Base-by-base conservation (phyloP, 805 yeast genomes). In the Metschnikowia shivogae region DNA sequence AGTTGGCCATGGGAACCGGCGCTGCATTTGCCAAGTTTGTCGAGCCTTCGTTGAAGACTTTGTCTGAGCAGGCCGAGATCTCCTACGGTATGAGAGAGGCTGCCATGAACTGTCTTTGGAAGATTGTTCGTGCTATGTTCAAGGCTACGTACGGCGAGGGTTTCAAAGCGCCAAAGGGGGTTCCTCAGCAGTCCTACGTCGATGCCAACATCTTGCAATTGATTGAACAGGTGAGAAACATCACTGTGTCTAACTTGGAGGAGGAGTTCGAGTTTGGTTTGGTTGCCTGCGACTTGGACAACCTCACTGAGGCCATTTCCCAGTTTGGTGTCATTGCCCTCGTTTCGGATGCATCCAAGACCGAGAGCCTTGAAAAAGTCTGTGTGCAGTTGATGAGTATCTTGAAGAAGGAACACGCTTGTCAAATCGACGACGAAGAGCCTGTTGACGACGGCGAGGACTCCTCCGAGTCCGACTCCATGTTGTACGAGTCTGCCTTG, bases 11-110 rank as follows among this genome's bases (percentile, higher is more conserved):
- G 44, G 97, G 95, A 57, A 86, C 96, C 39, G 86, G 89, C 60
- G 82, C 79, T 47, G 81, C 81, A 43, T 89, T 92, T 68, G 78
- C 82, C 59, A 81, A 82, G 58, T 89, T 81, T 59, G 84, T 89
- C 49, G 89, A 87, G 63, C 68, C 81, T 46, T 76, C 89, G 22
- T 68, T 86, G 56, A 74, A 76, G 51, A 75, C 80, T 17, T 73
- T 88, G 53, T 68, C 75, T 39, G 86, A 82, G 45, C 92, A 87
- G 67, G 78, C 83, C 49, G 89, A 82, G 48, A 90, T 85, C 62
- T 89, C 95, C 42, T 89, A 88, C 61, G 97, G 96, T 60, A 80
- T 90, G 73, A 81, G 96, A 63, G 93, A 86, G 68, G 82, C 93
- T 47, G 90, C 97, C 40, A 69, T 92, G 62, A 71, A 77, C 40